Percentiles rank a stretch among this genome's conserved stretches.
These are phyloP conservation scores for Backusella liffmaniae DNA, from an alignment of 192 early-diverging fungal species.

Conservation along the genomic window DNA sequence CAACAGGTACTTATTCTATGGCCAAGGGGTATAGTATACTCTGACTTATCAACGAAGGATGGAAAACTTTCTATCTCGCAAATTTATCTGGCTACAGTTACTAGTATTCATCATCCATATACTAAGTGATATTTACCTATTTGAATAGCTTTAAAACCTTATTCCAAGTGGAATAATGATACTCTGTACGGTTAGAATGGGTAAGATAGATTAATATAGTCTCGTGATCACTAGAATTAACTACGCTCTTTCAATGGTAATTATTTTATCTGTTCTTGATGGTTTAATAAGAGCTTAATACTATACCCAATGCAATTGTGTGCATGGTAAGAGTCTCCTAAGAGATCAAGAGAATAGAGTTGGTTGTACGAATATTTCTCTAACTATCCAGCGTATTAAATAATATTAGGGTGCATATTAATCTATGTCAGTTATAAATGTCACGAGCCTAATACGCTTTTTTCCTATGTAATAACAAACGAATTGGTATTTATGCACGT, in stretches of 20 bases:
- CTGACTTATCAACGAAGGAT: too few relatives aligned
- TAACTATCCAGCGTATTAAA: background rate
- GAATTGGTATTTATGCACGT: background rate
- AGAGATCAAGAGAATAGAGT: too few relatives aligned
- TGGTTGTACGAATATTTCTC: background rate
- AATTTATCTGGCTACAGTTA: background rate
- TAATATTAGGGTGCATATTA: background rate
- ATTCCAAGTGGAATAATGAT: background rate
- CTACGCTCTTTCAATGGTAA: too few relatives aligned
- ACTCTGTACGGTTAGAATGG: background rate
- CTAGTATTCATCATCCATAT: background rate
- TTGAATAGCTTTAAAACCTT: background rate
- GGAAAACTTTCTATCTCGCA: too few relatives aligned
- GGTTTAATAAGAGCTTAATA: too few relatives aligned
- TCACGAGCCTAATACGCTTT: background rate
- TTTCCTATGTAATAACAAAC: background rate
- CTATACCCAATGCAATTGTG: too few relatives aligned
- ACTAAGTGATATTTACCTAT: background rate
- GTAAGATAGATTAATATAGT: background rate
- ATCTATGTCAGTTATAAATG: background rate
- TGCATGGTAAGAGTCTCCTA: too few relatives aligned
- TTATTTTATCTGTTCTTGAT: too few relatives aligned
- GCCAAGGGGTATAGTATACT: too few relatives aligned
- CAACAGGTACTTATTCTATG: too few relatives aligned
- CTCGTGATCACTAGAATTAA: too few relatives aligned